Evolutionary conservation across 2,329 filamentous ascomycete genomes (phyloP).

Genomic region (Penicillium sp.): DNA sequence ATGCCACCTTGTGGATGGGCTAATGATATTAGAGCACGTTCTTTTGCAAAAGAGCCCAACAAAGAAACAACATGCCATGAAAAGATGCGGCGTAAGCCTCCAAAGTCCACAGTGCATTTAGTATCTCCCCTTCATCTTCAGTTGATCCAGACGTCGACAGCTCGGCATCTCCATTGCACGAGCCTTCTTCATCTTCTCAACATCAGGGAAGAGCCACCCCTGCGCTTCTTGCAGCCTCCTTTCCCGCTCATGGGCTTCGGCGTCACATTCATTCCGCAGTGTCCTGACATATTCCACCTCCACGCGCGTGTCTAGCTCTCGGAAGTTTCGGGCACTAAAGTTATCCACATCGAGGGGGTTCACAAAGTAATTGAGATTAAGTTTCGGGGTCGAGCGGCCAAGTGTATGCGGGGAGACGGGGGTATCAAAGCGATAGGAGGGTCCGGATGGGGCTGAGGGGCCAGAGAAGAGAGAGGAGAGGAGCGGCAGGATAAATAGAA

Average conservation of each 20-base stretch:
- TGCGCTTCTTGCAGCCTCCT: conserved; percentile 66
- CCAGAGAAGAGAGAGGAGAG: conserved; percentile 68
- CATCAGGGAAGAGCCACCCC: conserved; percentile 78
- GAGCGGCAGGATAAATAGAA: conserved; percentile 79
- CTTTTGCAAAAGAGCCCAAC: background rate
- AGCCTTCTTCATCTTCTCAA: conserved; percentile 67
- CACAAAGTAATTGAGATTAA: conserved; percentile 75
- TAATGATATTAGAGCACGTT: conserved; percentile 4
- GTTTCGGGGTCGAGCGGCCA: conserved; percentile 59
- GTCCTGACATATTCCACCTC: conserved; percentile 63
- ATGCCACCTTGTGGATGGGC: background rate
- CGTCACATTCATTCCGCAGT: conserved; percentile 63
- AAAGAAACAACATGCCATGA: background rate
- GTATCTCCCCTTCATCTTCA: conserved; percentile 34
- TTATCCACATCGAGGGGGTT: conserved; percentile 67
- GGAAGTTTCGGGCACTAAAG: conserved; percentile 60
- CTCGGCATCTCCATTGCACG: conserved; percentile 51
- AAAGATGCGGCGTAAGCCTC: background rate
- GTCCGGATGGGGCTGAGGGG: conserved; percentile 49
- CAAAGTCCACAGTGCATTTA: background rate
- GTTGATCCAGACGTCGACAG: conserved; percentile 49
- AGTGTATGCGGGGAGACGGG: conserved; percentile 63
- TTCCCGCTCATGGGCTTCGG: conserved; percentile 58
- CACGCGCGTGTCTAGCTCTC: conserved; percentile 65
- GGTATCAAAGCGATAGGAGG: conserved; percentile 66